These are phyloP conservation scores for Solanum arcanum DNA, from an alignment of 257 asterid species.

Conservation along the genomic window DNA sequence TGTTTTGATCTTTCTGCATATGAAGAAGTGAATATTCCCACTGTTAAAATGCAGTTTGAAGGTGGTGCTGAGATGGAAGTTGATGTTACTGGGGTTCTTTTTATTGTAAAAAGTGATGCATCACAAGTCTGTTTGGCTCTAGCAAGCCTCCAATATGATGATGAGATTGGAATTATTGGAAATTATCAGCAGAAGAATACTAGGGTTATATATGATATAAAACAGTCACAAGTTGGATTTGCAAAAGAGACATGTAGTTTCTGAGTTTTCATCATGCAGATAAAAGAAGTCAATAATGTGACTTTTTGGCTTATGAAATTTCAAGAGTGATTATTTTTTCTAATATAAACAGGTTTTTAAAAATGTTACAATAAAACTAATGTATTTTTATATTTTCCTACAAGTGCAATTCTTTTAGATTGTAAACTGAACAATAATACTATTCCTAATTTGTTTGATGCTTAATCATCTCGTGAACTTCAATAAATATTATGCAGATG, in stretches of 20 bases:
- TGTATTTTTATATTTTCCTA: not conserved
- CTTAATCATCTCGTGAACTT: slow-evolving; percentile 1
- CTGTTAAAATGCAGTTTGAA: slow-evolving; percentile 48
- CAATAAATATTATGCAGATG: not conserved
- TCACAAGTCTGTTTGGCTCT: slow-evolving; percentile 92
- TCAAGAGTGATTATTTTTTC: not conserved
- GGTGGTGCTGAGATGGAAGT: slow-evolving; percentile 53
- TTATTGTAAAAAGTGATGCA: slow-evolving; percentile 49
- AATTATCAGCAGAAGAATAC: slow-evolving; percentile 85
- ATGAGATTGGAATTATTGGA: slow-evolving; percentile 70
- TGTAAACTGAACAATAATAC: not conserved
- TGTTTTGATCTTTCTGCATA: slow-evolving; percentile 65
- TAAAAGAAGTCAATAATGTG: not conserved
- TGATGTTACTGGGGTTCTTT: slow-evolving; percentile 62
- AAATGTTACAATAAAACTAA: not conserved
- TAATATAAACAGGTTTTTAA: not conserved
- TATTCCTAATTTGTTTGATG: not conserved
- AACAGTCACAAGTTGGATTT: slow-evolving; percentile 54
- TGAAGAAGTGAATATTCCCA: slow-evolving; percentile 59
- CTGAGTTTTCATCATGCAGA: slow-evolving; percentile 28
- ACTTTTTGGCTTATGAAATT: not conserved
- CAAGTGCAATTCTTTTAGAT: not conserved
- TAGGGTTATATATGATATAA: slow-evolving; percentile 65
- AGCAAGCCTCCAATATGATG: slow-evolving; percentile 66
- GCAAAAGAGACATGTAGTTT: slow-evolving; percentile 62